Conservation (phyloP, 108 stramenopile species). For the Nannochloropsis oceanica region DNA sequence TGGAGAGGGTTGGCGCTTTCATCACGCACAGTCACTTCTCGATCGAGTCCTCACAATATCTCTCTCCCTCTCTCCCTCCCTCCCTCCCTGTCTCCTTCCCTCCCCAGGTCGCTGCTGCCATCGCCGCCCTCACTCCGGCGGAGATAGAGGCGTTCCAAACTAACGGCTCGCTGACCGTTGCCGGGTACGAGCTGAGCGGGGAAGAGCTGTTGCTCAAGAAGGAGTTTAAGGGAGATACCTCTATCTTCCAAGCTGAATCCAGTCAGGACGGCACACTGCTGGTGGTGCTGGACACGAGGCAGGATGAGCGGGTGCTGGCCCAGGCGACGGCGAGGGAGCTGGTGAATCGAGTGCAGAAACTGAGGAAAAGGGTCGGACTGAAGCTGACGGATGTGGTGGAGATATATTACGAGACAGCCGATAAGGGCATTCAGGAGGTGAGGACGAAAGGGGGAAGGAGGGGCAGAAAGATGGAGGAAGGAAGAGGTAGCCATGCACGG, state of each 20-base stretch:
- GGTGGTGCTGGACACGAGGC: conserved; percentile 83
- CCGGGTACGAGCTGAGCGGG: conserved; percentile 47
- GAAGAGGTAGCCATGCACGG: not conserved
- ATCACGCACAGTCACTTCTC: no score
- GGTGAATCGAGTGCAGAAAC: conserved; percentile 85
- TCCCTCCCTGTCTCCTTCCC: no score
- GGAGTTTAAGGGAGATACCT: conserved; percentile 72
- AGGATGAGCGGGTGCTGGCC: conserved; percentile 74
- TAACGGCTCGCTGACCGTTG: conserved; percentile 56
- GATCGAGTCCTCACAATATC: conserved; percentile 42
- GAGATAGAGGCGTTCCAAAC: not conserved
- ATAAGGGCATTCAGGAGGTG: not conserved
- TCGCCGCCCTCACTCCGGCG: not conserved
- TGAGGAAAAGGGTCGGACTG: conserved; percentile 51
- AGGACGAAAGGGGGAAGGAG: not conserved
- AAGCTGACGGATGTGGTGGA: not conserved
- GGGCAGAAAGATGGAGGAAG: not conserved
- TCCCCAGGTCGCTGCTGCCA: not conserved
- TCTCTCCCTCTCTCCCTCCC: not conserved
- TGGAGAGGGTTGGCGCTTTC: not conserved
- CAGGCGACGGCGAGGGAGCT: conserved; percentile 80
- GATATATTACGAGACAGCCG: not conserved
- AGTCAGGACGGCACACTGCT: conserved; percentile 74
- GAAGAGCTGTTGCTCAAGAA: conserved; percentile 70
- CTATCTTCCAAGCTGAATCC: conserved; percentile 66